phyloP scores from a whole-genome alignment of 768 basidiomycete genomes.

The Boletus rubescentipes region DNA sequence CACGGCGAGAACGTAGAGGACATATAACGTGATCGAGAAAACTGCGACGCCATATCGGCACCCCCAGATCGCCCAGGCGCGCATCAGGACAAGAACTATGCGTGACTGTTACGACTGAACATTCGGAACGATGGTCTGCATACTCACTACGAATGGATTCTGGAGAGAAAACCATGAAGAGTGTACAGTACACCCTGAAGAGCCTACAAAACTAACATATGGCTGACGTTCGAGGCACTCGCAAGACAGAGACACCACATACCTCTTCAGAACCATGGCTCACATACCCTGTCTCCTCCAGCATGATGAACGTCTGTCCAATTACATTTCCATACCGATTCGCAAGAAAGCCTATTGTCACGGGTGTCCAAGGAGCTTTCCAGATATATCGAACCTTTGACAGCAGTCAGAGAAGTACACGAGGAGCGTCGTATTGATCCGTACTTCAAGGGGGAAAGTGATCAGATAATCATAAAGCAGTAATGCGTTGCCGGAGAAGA shows the following conservation, averaged over 20 bases:
- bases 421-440: no score
- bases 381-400: constrained; percentile 18
- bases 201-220: constrained; percentile 12
- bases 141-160: constrained; percentile 26
- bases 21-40: constrained; percentile 1
- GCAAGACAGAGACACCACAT: background rate
- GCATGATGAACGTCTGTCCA: constrained; percentile 15
- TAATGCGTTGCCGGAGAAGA: background rate
- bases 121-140: background rate
- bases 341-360: constrained; percentile 14
- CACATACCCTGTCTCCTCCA: constrained; percentile 23
- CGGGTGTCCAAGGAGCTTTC: constrained; percentile 13
- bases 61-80: constrained; percentile 25
- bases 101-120: background rate
- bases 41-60: background rate
- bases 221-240: background rate
- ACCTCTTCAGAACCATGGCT: constrained; percentile 12
- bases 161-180: constrained; percentile 6
- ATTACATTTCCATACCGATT: constrained; percentile 19
- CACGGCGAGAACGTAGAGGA: background rate
- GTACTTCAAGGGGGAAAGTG: background rate
- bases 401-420: background rate
- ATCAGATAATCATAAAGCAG: background rate
- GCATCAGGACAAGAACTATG: constrained; percentile 24
- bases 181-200: background rate